Percentiles rank a stretch among this genome's conserved stretches.
These are phyloP conservation scores for Myxozyma vanderwaltii DNA, from an alignment of 805 yeast genomes.

Conservation along the genomic window DNA sequence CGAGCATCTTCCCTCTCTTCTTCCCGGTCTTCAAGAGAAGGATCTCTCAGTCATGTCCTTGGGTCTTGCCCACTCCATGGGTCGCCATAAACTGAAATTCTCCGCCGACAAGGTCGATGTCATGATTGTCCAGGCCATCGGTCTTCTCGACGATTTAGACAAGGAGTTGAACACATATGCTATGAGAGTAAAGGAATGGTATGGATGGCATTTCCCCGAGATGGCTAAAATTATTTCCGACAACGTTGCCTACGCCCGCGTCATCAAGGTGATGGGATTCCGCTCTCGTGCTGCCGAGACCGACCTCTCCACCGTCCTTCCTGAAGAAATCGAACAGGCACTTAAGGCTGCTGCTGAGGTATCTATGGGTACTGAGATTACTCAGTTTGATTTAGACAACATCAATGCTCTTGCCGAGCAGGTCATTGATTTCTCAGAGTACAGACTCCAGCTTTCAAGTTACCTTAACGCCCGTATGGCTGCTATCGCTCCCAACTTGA, in stretches of 20 bases:
- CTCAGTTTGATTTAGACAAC: constrained; percentile 83
- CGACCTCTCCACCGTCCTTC: constrained; percentile 85
- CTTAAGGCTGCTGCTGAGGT: constrained; percentile 97
- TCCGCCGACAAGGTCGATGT: constrained; percentile 98
- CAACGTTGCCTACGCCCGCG: constrained; percentile 94
- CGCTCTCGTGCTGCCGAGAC: constrained; percentile 88
- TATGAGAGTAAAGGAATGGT: constrained; percentile 99
- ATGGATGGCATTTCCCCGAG: constrained; percentile 99
- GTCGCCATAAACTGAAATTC: constrained; percentile 96
- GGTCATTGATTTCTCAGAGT: constrained; percentile 92
- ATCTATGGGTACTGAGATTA: constrained; percentile 99
- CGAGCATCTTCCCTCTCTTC: constrained; percentile 87
- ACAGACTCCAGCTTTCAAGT: constrained; percentile 93
- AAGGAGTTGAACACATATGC: constrained; percentile 97
- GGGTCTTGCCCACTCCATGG: constrained; percentile 98
- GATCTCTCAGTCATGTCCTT: constrained; percentile 92
- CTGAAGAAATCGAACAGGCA: constrained; percentile 89
- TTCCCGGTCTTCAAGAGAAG: constrained; percentile 87
- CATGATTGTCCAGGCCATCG: constrained; percentile 99
- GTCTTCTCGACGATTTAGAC: constrained; percentile 92
- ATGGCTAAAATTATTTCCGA: constrained; percentile 95
- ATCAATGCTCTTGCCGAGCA: constrained; percentile 91
- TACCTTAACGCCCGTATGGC: constrained; percentile 94
- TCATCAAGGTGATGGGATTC: constrained; percentile 89
- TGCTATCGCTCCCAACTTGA: constrained; percentile 97